phyloP scores from a whole-genome alignment of 495 filamentous ascomycete genomes.

The Penicillium bovifimosum region DNA sequence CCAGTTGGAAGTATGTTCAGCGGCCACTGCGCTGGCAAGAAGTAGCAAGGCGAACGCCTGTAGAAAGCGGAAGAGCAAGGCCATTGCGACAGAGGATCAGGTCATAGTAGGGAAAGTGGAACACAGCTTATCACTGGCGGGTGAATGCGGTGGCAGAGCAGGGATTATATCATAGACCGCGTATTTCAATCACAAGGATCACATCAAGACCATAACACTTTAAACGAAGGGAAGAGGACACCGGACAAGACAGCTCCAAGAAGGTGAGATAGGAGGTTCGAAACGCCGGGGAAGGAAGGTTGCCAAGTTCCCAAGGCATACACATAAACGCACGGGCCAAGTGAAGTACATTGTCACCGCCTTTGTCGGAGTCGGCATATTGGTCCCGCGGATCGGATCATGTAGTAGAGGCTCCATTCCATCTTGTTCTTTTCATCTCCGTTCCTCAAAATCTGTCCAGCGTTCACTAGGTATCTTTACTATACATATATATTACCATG shows the following conservation, averaged over 20 bases:
- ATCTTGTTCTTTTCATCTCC: slow-evolving; percentile 9
- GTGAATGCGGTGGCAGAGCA: background rate
- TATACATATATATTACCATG: slow-evolving; percentile 20
- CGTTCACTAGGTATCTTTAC: no score
- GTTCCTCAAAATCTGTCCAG: background rate
- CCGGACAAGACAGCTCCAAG: background rate
- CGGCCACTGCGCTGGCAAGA: slow-evolving; percentile 39
- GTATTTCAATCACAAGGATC: background rate
- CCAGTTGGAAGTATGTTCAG: slow-evolving; percentile 97
- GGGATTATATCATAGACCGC: background rate
- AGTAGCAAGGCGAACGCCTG: slow-evolving; percentile 40
- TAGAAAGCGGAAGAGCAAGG: slow-evolving; percentile 23
- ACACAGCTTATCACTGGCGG: background rate
- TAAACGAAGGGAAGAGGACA: background rate
- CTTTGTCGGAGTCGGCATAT: slow-evolving; percentile 26
- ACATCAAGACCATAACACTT: slow-evolving; percentile 10
- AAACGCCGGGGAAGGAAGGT: slow-evolving; percentile 1
- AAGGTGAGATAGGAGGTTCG: slow-evolving; percentile 2
- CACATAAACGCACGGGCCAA: slow-evolving; percentile 6
- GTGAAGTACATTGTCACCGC: slow-evolving; percentile 16
- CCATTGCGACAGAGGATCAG: slow-evolving; percentile 22
- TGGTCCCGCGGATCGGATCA: slow-evolving; percentile 24
- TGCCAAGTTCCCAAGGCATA: background rate
- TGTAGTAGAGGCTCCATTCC: slow-evolving; percentile 14
- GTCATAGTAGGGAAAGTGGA: slow-evolving; percentile 14